Percentiles rank a stretch among this genome's conserved stretches.
phyloP scores from a whole-genome alignment of 345 rosid species.

The Cochlearia excelsa region DNA sequence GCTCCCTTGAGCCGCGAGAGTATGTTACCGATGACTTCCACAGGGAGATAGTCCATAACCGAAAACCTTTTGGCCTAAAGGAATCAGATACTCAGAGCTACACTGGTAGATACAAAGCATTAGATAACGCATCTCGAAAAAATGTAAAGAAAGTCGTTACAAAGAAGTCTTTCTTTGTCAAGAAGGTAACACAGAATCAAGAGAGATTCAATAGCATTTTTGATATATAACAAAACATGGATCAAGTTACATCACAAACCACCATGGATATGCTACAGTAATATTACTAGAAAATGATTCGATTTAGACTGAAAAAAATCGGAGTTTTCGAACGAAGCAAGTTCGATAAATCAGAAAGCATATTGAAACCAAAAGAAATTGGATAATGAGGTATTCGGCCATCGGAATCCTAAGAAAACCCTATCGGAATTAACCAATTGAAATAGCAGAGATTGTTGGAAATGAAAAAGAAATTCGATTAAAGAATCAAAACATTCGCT shows the following conservation, averaged over 20 bases:
- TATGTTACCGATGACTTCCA: constrained; percentile 86
- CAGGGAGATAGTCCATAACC: constrained; percentile 76
- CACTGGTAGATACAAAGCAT: constrained; percentile 10
- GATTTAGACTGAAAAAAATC: not conserved
- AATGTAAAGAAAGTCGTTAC: not conserved
- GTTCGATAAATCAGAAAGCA: not conserved
- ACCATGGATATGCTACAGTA: not conserved
- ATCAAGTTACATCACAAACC: constrained; percentile 9
- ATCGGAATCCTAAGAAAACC: not conserved
- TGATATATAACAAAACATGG: constrained; percentile 5
- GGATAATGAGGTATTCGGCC: too few relatives aligned
- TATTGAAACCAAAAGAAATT: not conserved
- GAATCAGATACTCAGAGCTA: constrained; percentile 1
- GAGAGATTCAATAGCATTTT: not conserved
- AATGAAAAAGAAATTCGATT: not conserved
- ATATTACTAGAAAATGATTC: not conserved
- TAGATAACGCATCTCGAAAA: not conserved
- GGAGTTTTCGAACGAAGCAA: not conserved
- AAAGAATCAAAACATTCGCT: not conserved
- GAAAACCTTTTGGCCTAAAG: not conserved
- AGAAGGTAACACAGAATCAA: not conserved
- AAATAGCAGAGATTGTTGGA: not conserved
- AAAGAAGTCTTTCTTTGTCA: not conserved
- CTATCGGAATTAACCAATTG: constrained; percentile 1
- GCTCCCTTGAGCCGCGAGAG: constrained; percentile 78